Base-by-base conservation (phyloP, 2,329 filamentous ascomycete species). In the Aspergillus puulaauensis region DNA sequence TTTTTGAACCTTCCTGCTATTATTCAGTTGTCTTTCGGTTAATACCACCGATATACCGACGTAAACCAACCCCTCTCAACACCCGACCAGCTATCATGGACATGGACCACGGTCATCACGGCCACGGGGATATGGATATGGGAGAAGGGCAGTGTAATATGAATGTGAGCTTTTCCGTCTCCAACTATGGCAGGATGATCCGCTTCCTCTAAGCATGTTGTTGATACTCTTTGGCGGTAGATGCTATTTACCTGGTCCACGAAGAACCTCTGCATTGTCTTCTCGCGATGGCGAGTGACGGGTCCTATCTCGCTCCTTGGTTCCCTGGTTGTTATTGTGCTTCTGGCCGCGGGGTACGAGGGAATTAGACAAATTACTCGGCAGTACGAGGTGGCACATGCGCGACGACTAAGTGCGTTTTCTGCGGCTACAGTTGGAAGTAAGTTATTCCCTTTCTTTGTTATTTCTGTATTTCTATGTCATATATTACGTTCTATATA, bases 221-320 rank as follows among this genome's bases (percentile, higher is more conserved):
- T 40, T 52, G 40, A 52, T n/a, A n/a, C 9, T 12, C n/a, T 35
- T 21, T 27, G 27, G 31, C 11, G 35, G 35, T 66, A 96, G 92
- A 98, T 97, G 93, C 86, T 98, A 65, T 99, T 99, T 81, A 98
- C 92, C 61, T 99, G 93, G 93, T 86, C 92, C 74, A 93, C 93
- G 3, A 85, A 83, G 56, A 90, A 98, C 78, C 90, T 99, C 64
- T 99, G 95, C 83, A 96, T 99, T 76, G 86, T 99, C 75, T 99
- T 98, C 82, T 84, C 83, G 67, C 86, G 88, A 77, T 99, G 95
- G 95, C 93, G 90, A 77, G 79, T 99, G 75, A 87, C 83, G 61
- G 87, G 88, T 60, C 87, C 87, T 3, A 70, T 84, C 52, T 89
- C 89, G 35, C 88, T 99, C 57, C 68, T 97, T 73, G 75, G 92